Percentiles rank a stretch among this genome's conserved stretches.
phyloP scores from a whole-genome alignment of 345 rosid genomes.

The Syzygium aqueum region DNA sequence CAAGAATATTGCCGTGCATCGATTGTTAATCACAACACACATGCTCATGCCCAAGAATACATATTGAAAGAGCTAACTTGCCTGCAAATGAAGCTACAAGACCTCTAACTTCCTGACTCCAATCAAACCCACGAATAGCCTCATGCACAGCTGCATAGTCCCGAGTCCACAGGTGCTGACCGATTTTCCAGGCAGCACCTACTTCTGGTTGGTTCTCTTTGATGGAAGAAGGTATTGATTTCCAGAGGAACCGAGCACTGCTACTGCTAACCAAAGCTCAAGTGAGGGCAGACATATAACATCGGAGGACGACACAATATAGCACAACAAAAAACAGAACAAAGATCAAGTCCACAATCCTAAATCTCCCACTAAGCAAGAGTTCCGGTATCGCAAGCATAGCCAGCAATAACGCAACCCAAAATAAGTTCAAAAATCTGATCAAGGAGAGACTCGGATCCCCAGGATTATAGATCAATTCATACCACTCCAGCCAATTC shows the following conservation, averaged over 20 bases:
- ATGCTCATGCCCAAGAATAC: background rate
- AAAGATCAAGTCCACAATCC: background rate
- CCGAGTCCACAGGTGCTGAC: slow-evolving; percentile 75
- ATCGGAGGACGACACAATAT: background rate
- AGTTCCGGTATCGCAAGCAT: background rate
- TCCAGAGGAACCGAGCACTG: slow-evolving; percentile 80
- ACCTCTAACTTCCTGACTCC: slow-evolving; percentile 60
- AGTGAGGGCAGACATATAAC: background rate
- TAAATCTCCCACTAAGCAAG: background rate
- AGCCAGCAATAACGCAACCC: background rate
- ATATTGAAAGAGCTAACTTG: background rate
- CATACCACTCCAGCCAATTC: background rate
- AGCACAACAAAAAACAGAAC: background rate
- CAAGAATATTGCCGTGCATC: background rate
- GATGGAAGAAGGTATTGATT: slow-evolving; percentile 49
- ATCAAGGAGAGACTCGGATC: background rate
- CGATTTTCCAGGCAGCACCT: slow-evolving; percentile 70
- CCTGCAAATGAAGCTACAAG: slow-evolving; percentile 72
- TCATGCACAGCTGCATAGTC: slow-evolving; percentile 72
- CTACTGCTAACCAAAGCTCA: slow-evolving; percentile 31
- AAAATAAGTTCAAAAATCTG: background rate
- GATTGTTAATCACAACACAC: background rate
- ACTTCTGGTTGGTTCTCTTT: slow-evolving; percentile 71
- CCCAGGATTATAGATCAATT: background rate
- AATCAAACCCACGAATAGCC: slow-evolving; percentile 60